Base-by-base conservation (phyloP, 371 early-diverging fungal genomes). In the Apophysomyces trapeziformis region DNA sequence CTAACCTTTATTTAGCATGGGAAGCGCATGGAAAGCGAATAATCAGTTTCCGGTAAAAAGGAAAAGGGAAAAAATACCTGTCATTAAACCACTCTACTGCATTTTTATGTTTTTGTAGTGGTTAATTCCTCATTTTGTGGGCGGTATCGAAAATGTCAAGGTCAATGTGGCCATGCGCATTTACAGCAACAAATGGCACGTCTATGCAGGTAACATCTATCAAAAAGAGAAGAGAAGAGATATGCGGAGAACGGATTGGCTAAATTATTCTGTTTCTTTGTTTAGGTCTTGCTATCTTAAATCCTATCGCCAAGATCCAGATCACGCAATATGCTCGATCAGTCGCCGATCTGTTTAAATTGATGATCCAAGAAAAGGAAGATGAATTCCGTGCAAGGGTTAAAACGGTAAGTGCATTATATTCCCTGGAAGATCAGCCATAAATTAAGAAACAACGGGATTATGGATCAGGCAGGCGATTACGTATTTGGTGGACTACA, bases 121-220 rank as follows among this genome's bases (percentile, higher is more conserved):
- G 97, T 87, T 93, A 60, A 85, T 91, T 63, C 88, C 92, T 35
- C 88, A 87, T 65, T 96, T 93, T 67, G 87, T 91, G 26, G 95
- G 95, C 39, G 96, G 96, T 18, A 94, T 98, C 64, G 97, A 98
- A 72, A 96, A 96, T 72, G 96, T 96, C 71, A 98, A 98, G 69
- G 90, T 96, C 38, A 89, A 92, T 64, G 93, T 96, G 74, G 87
- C 95, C 1, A 75, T 97, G 70, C 88, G 97, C 47, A 97, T 98
- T 65, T 96, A 94, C 63, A 90, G 89, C 65, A 93, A 89, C 80
- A 96, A 97, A 73, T 98, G 96, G 96, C 98, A 98, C 76, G 98
- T 96, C 3, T 96, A 96, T 75, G 94, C 95, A 26, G 32, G 32
- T 26, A 26, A 26, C 32, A 26, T 26, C 32, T 26, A 26, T 26